Base-by-base conservation (phyloP, 2,329 filamentous ascomycete genomes). In the Pseudocercospora vitis region DNA sequence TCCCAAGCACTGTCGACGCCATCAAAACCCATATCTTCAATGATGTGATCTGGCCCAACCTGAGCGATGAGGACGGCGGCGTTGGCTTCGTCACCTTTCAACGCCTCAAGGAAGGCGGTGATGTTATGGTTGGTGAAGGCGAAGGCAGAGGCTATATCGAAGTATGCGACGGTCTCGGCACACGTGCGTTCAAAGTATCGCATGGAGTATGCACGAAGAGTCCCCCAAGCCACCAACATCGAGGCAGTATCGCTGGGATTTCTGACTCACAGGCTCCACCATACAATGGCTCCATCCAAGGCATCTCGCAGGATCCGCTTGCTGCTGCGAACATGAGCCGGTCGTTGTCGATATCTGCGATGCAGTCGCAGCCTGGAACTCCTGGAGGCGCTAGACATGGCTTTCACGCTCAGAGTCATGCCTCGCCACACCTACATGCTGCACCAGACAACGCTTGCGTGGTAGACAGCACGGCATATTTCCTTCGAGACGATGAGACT, bases 21-120 rank as follows among this genome's bases (percentile, higher is more conserved):
- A 86, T 99, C 72, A 97, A 96, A 70, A 84, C 79, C 0, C 91
- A 99, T 72, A 89, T 99, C 55, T 99, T 99, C 77, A 99, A 99
- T 73, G 95, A 96, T 66, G 77, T 96, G 53, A 95, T 97, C 50
- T 99, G 94, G 94, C 94, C 94, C 0, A 99, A 99, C 63, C 75
- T 99, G 32, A 95, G 90, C 0, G 92, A 99, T 66, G 94, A 99
- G 73, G 94, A 96, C 69, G 91, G 91, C 28, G 94, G 94, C 19
- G 91, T 91, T 3, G 94, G 94, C 0, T 80, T 99, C 23, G 84
- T 99, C 28, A 96, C 90, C 0, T 97, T 95, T 64, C 86, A 91
- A 69, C 83, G 94, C 12, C 78, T 99, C 7, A 86, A 89, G 4
- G 91, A 96, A 68, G 92, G 91, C 8, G 92, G 92, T 2, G 94